These are phyloP conservation scores for Solanum piurae DNA, from an alignment of 257 asterid genomes.

Conservation along the genomic window DNA sequence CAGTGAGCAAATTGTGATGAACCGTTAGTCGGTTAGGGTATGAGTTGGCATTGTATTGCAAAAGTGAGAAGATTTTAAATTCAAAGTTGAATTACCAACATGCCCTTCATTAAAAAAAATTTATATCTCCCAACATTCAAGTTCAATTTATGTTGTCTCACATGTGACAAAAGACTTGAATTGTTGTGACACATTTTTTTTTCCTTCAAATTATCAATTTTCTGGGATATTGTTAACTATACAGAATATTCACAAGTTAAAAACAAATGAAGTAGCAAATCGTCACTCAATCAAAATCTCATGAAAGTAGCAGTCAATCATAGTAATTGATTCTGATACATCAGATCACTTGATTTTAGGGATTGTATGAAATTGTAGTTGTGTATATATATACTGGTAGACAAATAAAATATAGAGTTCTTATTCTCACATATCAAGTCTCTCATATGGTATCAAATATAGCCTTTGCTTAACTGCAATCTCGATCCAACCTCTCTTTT, in stretches of 20 bases:
- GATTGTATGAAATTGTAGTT: not conserved
- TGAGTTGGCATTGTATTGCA: no score
- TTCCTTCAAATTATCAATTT: no score
- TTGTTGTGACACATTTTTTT: no score
- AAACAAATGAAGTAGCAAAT: not conserved
- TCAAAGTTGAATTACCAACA: no score
- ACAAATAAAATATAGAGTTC: not conserved
- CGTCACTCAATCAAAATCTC: not conserved
- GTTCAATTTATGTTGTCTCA: no score
- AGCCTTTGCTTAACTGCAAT: not conserved
- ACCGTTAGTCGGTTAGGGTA: no score
- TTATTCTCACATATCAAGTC: not conserved
- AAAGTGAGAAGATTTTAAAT: no score
- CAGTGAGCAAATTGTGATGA: no score
- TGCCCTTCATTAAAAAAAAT: no score
- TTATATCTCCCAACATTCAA: no score
- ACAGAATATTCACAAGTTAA: not conserved
- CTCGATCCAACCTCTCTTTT: not conserved
- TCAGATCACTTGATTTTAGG: not conserved
- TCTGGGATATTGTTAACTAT: no score
- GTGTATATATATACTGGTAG: not conserved
- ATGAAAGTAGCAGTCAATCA: not conserved
- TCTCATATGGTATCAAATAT: not conserved
- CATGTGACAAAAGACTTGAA: no score
- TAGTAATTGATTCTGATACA: not conserved